phyloP scores from a whole-genome alignment of 257 asterid species.

The Solanum medicagineum region DNA sequence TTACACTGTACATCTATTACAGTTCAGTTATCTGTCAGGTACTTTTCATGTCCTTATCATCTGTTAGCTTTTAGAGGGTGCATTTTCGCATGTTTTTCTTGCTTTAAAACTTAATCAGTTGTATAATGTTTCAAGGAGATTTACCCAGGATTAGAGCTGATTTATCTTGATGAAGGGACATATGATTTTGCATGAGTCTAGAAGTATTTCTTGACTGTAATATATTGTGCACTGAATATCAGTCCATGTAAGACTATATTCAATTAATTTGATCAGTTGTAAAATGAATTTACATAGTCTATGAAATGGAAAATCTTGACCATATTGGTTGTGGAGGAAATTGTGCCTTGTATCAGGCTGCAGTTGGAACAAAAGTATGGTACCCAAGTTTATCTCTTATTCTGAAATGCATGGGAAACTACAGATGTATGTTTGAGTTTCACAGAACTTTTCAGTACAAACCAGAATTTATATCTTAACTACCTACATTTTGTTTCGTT shows the following conservation, averaged over 20 bases:
- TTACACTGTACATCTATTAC: conserved; percentile 31
- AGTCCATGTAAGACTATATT: not conserved
- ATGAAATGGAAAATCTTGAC: not conserved
- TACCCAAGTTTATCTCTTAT: not conserved
- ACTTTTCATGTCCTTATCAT: not conserved
- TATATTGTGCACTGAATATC: not conserved
- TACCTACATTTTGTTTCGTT: not conserved
- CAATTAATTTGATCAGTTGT: not conserved
- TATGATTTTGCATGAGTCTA: not conserved
- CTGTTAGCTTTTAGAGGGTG: not conserved
- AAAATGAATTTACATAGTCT: not conserved
- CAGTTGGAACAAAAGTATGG: not conserved
- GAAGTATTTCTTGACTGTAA: not conserved
- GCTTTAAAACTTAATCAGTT: not conserved
- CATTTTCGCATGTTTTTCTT: not conserved
- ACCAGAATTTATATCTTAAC: not conserved
- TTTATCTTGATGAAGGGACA: not conserved
- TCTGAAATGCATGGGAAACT: not conserved
- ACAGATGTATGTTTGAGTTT: not conserved
- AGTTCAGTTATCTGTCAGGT: conserved; percentile 53
- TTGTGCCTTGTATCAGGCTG: not conserved
- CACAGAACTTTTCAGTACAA: not conserved
- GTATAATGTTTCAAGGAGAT: not conserved
- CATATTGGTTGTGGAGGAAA: not conserved
- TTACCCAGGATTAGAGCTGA: not conserved